Base-by-base conservation (phyloP, 352 stramenopile species). In the Thalassiosira oceanica region DNA sequence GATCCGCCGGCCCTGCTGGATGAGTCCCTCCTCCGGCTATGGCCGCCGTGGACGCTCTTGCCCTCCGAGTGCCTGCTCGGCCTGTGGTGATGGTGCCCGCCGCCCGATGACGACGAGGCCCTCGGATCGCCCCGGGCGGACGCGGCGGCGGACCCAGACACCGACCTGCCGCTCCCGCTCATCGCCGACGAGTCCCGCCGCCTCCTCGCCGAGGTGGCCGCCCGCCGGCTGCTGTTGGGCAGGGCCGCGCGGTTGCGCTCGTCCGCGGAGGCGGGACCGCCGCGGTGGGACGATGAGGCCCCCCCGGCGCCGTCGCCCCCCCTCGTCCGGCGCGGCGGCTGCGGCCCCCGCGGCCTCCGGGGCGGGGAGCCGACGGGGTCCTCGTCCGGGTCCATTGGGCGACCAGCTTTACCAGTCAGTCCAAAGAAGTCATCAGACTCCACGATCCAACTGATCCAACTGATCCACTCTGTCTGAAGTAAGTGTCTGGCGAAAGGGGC, bases 121-220 rank as follows among this genome's bases (percentile, higher is more conserved):
- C 8, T 8, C 31, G n/a, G n/a, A n/a, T n/a, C n/a, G n/a, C n/a
- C n/a, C n/a, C n/a, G n/a, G 8, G 31, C 31, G n/a, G 31, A 13
- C 7, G 31, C 31, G 31, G 31, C 31, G 31, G 31, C 31, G 31
- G 31, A 37, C 7, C 31, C 7, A 37, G n/a, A 13, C 31, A n/a
- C 31, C 31, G 2, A 5, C 2, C 20, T 63, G 7, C 29, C 11
- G 28, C 48, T 4, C 49, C 46, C 16, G 18, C 37, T 3, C 33
- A 69, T 78, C 24, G 69, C 62, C 41, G 81, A 86, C 27, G 67
- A 98, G 6, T 94, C 98, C 72, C 76, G 98, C 45, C 85, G 89
- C 27, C 83, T 94, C 37, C 77, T 98, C 23, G 87, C 92, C 46
- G 87, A 93, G 36, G 92, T 93, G 27, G 94, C 31, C 8, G 31